These are phyloP conservation scores for Euphorbia tirucalli DNA, from an alignment of 345 rosid genomes.

Conservation along the genomic window DNA sequence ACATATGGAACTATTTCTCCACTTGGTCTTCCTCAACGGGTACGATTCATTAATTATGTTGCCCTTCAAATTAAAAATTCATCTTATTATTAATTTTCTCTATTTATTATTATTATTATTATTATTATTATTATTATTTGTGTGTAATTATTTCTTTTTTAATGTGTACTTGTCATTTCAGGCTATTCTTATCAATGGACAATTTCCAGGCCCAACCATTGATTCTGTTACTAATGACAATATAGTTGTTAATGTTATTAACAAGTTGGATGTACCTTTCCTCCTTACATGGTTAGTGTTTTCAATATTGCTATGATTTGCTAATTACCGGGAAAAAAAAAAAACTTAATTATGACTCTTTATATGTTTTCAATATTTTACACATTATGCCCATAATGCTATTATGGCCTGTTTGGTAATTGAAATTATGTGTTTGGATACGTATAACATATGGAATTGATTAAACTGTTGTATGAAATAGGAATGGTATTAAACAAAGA, in stretches of 20 bases:
- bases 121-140: not conserved
- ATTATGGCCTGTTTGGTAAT: too few species aligned
- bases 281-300: constrained; percentile 69
- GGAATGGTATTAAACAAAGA: constrained; percentile 79
- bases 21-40: constrained; percentile 39
- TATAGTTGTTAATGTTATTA: constrained; percentile 61
- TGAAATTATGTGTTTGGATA: too few species aligned
- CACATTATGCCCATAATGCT: too few species aligned
- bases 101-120: not conserved
- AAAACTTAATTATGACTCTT: too few species aligned
- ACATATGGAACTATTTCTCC: constrained; percentile 62
- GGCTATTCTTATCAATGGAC: constrained; percentile 79
- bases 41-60: constrained; percentile 7
- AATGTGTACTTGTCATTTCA: constrained; percentile 22
- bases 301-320: not conserved
- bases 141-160: not conserved
- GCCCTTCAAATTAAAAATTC: too few species aligned
- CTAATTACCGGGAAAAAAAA: too few species aligned
- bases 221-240: constrained; percentile 80
- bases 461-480: too few species aligned
- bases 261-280: constrained; percentile 69
- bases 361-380: too few species aligned
- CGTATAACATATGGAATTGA: too few species aligned
- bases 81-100: too few species aligned
- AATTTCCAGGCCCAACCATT: constrained; percentile 86